Conservation (phyloP, 805 yeast species). For the Tetrapisispora arboricola region DNA sequence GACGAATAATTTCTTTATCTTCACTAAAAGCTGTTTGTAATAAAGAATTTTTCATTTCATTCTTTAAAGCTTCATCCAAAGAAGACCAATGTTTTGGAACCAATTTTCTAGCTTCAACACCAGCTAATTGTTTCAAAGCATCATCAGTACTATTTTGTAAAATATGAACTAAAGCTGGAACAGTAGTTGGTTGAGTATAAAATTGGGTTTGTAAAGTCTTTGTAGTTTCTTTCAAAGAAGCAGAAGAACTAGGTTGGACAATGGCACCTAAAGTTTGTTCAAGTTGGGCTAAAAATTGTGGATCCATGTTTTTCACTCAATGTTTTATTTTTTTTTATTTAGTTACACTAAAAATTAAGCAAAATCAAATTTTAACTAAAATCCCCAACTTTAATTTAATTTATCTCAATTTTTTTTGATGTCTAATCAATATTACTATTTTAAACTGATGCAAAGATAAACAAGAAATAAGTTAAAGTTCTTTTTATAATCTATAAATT, state of each 20-base stretch:
- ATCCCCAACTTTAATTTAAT: background rate
- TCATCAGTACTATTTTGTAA: conserved; percentile 59
- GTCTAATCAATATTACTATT: too few relatives aligned
- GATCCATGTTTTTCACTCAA: conserved; percentile 52
- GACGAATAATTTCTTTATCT: conserved; percentile 61
- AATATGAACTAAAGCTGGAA: conserved; percentile 77
- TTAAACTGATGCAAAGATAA: too few relatives aligned
- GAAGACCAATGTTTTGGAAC: conserved; percentile 58
- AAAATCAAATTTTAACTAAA: background rate
- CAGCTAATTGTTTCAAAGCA: conserved; percentile 82
- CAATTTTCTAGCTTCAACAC: conserved; percentile 89
- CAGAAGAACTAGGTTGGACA: conserved; percentile 69
- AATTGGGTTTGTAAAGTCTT: conserved; percentile 60
- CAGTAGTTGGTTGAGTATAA: conserved; percentile 57
- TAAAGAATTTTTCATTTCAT: conserved; percentile 55
- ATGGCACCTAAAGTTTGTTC: conserved; percentile 73
- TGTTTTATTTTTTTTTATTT: background rate
- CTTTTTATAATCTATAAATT: too few relatives aligned
- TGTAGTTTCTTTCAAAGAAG: conserved; percentile 70
- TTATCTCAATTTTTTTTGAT: too few relatives aligned
- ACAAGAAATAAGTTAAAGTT: too few relatives aligned
- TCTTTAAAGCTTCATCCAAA: conserved; percentile 38
- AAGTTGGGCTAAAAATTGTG: conserved; percentile 55
- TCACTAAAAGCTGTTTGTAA: conserved; percentile 59
- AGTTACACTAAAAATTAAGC: too few relatives aligned